Percentiles rank a stretch among this genome's conserved stretches.
Evolutionary conservation across 257 asterid species (phyloP).

Genomic region (Penstemon newberryi): DNA sequence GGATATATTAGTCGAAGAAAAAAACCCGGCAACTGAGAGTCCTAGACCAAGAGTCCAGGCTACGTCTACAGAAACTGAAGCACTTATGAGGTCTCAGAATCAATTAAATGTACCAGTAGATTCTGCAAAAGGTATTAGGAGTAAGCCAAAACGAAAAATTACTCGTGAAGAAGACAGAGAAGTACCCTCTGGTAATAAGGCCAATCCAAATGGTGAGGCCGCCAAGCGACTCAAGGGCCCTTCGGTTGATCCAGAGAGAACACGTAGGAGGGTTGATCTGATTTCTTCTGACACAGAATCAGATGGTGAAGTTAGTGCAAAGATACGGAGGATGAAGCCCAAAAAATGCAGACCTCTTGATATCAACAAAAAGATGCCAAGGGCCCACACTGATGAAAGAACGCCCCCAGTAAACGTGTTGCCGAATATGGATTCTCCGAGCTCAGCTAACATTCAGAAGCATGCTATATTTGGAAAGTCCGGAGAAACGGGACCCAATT

Average conservation of each 20-base stretch:
- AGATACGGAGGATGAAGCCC: slow-evolving; percentile 30
- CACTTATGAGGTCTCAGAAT: slow-evolving; percentile 30
- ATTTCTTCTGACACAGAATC: slow-evolving; percentile 33
- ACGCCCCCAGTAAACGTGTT: slow-evolving; percentile 21
- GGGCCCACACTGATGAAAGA: slow-evolving; percentile 29
- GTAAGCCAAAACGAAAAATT: slow-evolving; percentile 49
- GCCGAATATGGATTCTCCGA: slow-evolving; percentile 15
- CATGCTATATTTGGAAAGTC: slow-evolving; percentile 23
- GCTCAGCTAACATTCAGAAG: slow-evolving; percentile 31
- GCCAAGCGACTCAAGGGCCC: slow-evolving; percentile 38
- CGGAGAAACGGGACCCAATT: slow-evolving; percentile 27
- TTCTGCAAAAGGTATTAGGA: slow-evolving; percentile 30
- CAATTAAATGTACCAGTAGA: slow-evolving; percentile 24
- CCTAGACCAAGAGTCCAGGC: slow-evolving; percentile 23
- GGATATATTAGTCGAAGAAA: slow-evolving; percentile 61
- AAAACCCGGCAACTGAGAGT: slow-evolving; percentile 26
- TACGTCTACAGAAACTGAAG: slow-evolving; percentile 40
- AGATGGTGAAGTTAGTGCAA: slow-evolving; percentile 31
- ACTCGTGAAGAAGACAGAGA: slow-evolving; percentile 36
- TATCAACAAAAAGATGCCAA: slow-evolving; percentile 32
- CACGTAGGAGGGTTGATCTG: slow-evolving; percentile 30
- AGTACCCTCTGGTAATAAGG: slow-evolving; percentile 21
- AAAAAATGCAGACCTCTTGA: slow-evolving; percentile 35
- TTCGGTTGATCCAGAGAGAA: slow-evolving; percentile 31
- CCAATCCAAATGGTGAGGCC: slow-evolving; percentile 17